These are phyloP conservation scores for Pseudozyma pruni DNA, from an alignment of 1,284 basidiomycete genomes.

Conservation along the genomic window DNA sequence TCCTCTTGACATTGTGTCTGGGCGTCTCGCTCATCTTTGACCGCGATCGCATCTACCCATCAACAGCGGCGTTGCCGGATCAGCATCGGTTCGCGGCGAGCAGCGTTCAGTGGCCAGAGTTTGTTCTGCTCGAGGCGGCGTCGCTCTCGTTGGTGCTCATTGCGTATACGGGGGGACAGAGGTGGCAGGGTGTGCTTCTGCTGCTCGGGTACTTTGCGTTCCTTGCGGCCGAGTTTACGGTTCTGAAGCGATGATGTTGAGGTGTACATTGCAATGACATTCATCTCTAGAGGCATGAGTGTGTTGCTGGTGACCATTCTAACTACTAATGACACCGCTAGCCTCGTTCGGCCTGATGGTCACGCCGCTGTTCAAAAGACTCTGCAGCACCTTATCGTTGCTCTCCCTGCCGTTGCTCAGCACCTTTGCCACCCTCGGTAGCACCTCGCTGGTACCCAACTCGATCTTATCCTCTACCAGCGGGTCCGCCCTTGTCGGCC, in stretches of 20 bases:
- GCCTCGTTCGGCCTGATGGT: conserved; percentile 28
- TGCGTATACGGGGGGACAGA: conserved; percentile 40
- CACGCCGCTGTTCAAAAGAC: conserved; percentile 46
- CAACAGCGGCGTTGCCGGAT: neutral
- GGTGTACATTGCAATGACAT: neutral
- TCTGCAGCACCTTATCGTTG: conserved; percentile 46
- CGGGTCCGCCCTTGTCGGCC: conserved; percentile 62
- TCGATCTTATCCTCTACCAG: conserved; percentile 58
- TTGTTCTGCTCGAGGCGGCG: conserved; percentile 27
- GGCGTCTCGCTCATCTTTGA: conserved; percentile 61
- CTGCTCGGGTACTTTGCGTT: conserved; percentile 47
- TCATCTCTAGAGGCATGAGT: too few relatives aligned
- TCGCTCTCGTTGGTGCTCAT: conserved; percentile 49
- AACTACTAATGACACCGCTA: conserved; percentile 42
- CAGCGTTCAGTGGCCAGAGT: conserved; percentile 42
- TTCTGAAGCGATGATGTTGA: conserved; percentile 27
- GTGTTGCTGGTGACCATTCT: too few relatives aligned
- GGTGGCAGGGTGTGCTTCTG: conserved; percentile 47
- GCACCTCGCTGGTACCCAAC: conserved; percentile 58
- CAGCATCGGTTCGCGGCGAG: conserved; percentile 16
- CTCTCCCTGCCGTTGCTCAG: conserved; percentile 34
- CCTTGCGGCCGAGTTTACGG: conserved; percentile 45
- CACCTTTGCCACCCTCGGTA: conserved; percentile 33
- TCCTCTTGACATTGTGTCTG: conserved; percentile 64
- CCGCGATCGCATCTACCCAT: neutral